Evolutionary conservation across 163 green algal genomes (phyloP).

Genomic region (Trebouxiophyceae sp.): DNA sequence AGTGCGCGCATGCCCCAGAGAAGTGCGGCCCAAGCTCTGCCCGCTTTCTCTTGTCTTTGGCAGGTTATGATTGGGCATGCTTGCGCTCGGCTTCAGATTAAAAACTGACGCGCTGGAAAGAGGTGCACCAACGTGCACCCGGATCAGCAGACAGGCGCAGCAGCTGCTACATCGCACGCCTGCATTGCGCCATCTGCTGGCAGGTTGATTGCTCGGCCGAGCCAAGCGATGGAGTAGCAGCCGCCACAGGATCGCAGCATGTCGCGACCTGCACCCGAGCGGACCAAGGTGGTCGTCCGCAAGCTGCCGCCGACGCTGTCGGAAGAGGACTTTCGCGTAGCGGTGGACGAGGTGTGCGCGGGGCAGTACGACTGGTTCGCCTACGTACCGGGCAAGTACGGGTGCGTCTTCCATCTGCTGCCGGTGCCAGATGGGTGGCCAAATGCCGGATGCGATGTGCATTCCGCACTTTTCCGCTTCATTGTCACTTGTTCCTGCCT

Average conservation of each 20-base stretch:
- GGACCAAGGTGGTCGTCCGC: conserved; percentile 68
- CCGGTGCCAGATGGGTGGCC: background rate
- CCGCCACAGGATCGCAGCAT: background rate
- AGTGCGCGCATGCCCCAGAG: no score
- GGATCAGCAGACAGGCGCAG: no score
- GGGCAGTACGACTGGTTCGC: conserved; percentile 49
- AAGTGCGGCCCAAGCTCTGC: no score
- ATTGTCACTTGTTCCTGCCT: background rate
- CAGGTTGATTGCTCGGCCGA: no score
- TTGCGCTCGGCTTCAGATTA: no score
- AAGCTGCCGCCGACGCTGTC: conserved; percentile 57
- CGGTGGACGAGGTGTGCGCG: conserved; percentile 33
- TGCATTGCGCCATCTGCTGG: no score
- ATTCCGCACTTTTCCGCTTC: no score
- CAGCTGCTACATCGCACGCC: no score
- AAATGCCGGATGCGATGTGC: background rate
- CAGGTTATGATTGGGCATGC: no score
- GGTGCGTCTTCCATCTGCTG: conserved; percentile 23
- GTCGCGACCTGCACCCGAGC: conserved; percentile 17
- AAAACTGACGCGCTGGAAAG: no score
- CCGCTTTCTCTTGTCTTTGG: no score
- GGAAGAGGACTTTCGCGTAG: background rate
- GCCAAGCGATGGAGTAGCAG: background rate
- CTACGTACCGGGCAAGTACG: conserved; percentile 68
- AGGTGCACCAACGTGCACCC: no score